phyloP scores from a whole-genome alignment of 306 rosid genomes.

The Prunus padus region DNA sequence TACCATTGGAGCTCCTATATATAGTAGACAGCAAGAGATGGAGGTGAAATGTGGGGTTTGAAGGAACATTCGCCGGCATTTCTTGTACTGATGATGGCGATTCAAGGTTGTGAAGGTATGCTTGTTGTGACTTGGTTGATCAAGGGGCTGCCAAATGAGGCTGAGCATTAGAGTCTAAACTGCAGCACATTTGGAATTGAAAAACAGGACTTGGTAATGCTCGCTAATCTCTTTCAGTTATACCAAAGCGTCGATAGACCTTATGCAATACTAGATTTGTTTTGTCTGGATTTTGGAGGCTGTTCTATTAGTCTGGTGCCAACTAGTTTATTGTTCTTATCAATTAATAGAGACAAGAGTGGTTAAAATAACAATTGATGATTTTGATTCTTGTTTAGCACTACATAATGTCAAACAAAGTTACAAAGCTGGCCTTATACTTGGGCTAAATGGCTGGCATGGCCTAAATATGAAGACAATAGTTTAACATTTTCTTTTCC shows the following conservation, averaged over 20 bases:
- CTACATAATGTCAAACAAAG: neutral
- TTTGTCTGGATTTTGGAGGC: neutral
- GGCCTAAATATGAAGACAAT: too few relatives aligned
- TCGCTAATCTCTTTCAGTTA: neutral
- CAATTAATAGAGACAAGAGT: neutral
- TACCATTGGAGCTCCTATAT: neutral
- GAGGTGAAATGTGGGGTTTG: neutral
- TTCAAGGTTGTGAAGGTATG: neutral
- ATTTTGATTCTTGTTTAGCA: neutral
- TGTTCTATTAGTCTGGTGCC: neutral
- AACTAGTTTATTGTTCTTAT: neutral
- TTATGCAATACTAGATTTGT: neutral
- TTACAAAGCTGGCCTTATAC: neutral
- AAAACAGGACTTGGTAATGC: neutral
- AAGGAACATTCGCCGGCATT: neutral
- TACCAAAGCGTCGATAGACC: neutral
- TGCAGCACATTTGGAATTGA: neutral
- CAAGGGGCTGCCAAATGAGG: constrained; percentile 5
- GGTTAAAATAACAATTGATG: neutral
- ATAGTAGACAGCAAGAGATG: neutral
- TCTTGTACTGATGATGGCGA: neutral
- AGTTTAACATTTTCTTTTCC: too few relatives aligned
- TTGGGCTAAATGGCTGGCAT: too few relatives aligned
- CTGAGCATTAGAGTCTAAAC: neutral
- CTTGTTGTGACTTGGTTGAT: neutral